phyloP scores from a whole-genome alignment of 805 yeast species.

The Suhomyces kilbournensis region DNA sequence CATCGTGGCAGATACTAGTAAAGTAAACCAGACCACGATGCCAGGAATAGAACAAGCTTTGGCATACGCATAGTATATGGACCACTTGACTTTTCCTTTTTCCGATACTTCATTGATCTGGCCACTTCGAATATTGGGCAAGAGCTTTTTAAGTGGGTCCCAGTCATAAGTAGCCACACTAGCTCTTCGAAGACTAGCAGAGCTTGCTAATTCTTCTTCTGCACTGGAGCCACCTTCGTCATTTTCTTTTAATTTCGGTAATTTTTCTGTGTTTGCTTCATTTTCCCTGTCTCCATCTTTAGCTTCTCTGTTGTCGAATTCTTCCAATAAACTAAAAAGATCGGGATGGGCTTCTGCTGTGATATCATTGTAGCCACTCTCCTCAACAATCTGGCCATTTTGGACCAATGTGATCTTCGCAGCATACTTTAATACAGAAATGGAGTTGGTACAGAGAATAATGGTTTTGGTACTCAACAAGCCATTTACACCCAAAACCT shows the following conservation, averaged over 20 bases:
- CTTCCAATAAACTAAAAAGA: conserved; percentile 34
- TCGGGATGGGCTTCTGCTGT: conserved; percentile 18
- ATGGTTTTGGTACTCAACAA: conserved; percentile 23
- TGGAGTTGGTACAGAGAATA: conserved; percentile 26
- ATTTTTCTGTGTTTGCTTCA: neutral
- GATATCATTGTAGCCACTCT: conserved; percentile 11
- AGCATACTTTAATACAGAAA: conserved; percentile 20
- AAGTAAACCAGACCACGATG: conserved; percentile 38
- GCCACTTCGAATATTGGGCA: conserved; percentile 35
- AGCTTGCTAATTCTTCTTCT: neutral
- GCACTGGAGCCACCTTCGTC: neutral
- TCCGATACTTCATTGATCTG: conserved; percentile 23
- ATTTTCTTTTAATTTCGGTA: too few relatives aligned
- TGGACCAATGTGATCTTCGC: conserved; percentile 20
- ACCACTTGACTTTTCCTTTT: conserved; percentile 24
- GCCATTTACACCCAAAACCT: conserved; percentile 22
- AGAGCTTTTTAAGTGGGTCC: conserved; percentile 30
- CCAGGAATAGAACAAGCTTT: conserved; percentile 42
- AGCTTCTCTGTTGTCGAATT: conserved; percentile 25
- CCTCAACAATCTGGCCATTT: conserved; percentile 18
- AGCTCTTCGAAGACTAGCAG: conserved; percentile 8
- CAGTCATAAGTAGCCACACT: conserved; percentile 59
- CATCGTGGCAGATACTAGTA: conserved; percentile 17
- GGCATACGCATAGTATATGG: conserved; percentile 20
- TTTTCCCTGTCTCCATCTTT: neutral